Base-by-base conservation (phyloP, 768 basidiomycete species). In the Kwoniella botswanensis region DNA sequence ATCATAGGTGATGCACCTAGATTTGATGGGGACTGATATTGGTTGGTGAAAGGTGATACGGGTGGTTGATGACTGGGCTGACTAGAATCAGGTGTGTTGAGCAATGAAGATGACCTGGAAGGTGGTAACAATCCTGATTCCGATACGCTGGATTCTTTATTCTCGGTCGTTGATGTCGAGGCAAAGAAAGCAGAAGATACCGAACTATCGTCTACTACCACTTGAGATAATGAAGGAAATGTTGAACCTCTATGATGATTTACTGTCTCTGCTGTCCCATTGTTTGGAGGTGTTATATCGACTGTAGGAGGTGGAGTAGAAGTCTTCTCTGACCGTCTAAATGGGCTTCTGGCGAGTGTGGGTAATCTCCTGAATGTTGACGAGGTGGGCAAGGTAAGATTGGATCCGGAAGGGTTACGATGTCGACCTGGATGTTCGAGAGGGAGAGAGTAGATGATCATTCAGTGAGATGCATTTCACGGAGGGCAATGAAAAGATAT, bases 351-450 rank as follows among this genome's bases (percentile, higher is more conserved):
- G 11, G 66, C 70, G 15, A 75, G 64, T 6, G 50, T 57, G 5
- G 73, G 76, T 12, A 77, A 58, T 35, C 74, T 59, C 44, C 73
- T 65, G 21, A 74, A 71, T 7, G 76, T 75, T 7, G 76, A 74
- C 4, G 74, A 71, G 21, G 67, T 43, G 1, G 75, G 67, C 17
- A 69, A 52, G 12, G 68, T 62, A 9, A 65, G 58, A 24, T 62
- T 65, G 4, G 71, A 65, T 4, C 71, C 71, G 3, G 71, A 72
- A 6, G 54, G 26, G 58, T 68, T 72, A 22, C 71, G 66, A 50
- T 72, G 71, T 53, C 71, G 61, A 65, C 71, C 71, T 72, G 62
- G 46, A 50, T 50, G 18, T 50, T 50, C 1, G 26, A 46, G n/a
- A 10, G 24, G 17, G 24, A 29, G 18, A 3, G 22, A 59, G 41